Base-by-base conservation (phyloP, 1,284 basidiomycete species). In the Vanrija humicola region DNA sequence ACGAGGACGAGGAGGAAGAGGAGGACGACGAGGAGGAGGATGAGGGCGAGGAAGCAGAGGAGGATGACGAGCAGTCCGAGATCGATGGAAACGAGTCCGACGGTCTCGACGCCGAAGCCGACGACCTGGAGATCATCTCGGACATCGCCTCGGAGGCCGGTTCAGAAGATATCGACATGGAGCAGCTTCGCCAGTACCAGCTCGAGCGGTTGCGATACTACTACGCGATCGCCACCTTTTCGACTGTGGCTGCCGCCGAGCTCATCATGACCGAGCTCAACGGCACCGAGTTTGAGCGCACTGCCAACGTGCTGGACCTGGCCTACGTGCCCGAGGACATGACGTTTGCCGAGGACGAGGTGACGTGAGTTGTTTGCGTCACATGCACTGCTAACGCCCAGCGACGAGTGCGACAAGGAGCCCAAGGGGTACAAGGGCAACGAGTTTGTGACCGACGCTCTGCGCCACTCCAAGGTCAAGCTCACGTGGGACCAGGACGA, bases 401-500 rank as follows among this genome's bases (percentile, higher is more conserved):
- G 90, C 60, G 92, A 95, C 56, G 89, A 95, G 72, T 89, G 89
- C 1, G 86, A 82, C 0, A 85, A 87, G 59, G 84, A 82, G 25
- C 70, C 73, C 18, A 77, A 86, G 50, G 78, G 81, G n/a, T 92
- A 91, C 78, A 88, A 87, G 70, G 85, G 84, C 1, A 82, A 95
- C 34, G 92, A 98, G 48, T 99, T 95, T 68, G 87, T 89, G 28
- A 99, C 96, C 1, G 91, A 95, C 71, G 94, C 94, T 7, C 83
- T 99, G n/a, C 87, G 96, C 8, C 94, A 98, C 74, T 98, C 96
- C 14, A 94, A 92, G 78, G 95, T 98, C 64, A 95, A 90, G 69
- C 82, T 98, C 25, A 98, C 95, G 9, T 99, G 96, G 96, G 96
- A 98, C 69, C 90, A 94, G 62, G 96, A 98, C 74, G 95, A 98